phyloP scores from a whole-genome alignment of 192 early-diverging fungal species.

The Entrophospora sp. region DNA sequence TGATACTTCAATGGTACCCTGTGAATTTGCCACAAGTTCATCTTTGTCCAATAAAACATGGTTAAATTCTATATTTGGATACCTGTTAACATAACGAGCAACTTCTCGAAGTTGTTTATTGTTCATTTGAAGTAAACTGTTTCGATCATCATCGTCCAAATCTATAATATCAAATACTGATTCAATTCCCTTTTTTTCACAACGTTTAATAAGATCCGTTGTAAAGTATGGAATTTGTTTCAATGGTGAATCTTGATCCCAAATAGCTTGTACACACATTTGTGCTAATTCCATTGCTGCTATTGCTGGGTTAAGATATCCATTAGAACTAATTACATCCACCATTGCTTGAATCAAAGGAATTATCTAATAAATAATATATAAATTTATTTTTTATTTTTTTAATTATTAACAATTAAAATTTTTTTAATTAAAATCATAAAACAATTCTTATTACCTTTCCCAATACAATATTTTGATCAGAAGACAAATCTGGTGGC shows the following conservation, averaged over 20 bases:
- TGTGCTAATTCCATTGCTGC: constrained; percentile 95
- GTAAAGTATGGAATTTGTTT: constrained; percentile 89
- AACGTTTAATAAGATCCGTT: constrained; percentile 57
- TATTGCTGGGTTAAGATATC: constrained; percentile 84
- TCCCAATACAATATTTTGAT: constrained; percentile 58
- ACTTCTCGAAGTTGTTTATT: constrained; percentile 65
- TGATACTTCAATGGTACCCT: constrained; percentile 57
- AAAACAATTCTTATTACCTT: constrained; percentile 17
- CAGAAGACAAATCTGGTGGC: constrained; percentile 87
- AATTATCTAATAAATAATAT: constrained; percentile 41
- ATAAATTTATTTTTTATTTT: too few species aligned
- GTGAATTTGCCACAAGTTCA: constrained; percentile 50
- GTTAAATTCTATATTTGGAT: constrained; percentile 83
- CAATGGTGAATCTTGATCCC: constrained; percentile 87
- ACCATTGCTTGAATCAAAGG: constrained; percentile 88
- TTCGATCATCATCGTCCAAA: constrained; percentile 80
- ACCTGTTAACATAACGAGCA: constrained; percentile 81
- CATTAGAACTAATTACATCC: constrained; percentile 87
- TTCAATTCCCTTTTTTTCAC: constrained; percentile 63
- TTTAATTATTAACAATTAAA: too few species aligned
- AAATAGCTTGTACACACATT: constrained; percentile 95
- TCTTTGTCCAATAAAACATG: constrained; percentile 60
- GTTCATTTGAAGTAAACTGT: constrained; percentile 54
- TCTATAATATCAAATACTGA: constrained; percentile 92
- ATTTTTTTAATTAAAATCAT: constrained; percentile 36